A percentile compares a stretch with the other conserved stretches of the same genome.
These are phyloP conservation scores for Begonia loranthoides DNA, from an alignment of 306 rosid species.

Conservation along the genomic window DNA sequence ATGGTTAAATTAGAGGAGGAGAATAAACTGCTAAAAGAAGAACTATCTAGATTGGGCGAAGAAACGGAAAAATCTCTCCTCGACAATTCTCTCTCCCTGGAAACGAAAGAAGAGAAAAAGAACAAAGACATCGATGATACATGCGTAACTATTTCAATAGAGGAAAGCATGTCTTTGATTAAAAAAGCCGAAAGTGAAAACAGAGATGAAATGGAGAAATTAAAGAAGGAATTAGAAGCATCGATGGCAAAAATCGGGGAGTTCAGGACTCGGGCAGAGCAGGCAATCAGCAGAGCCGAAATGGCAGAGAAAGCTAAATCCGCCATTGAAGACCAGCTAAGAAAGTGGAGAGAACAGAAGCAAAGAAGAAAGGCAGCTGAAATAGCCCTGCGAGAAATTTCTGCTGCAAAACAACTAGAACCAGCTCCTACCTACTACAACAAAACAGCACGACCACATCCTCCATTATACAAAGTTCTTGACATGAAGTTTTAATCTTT, in stretches of 20 bases:
- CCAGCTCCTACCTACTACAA: slow-evolving; percentile 20
- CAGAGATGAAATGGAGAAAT: slow-evolving; percentile 27
- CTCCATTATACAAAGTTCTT: slow-evolving; percentile 40
- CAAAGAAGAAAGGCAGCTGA: slow-evolving; percentile 49
- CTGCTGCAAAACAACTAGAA: slow-evolving; percentile 21
- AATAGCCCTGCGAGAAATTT: slow-evolving; percentile 36
- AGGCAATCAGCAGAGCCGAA: slow-evolving; percentile 68
- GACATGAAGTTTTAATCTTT: slow-evolving; percentile 42
- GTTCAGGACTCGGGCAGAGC: slow-evolving; percentile 60
- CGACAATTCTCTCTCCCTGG: neutral
- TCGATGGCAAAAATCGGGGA: slow-evolving; percentile 40
- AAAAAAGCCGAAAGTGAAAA: slow-evolving; percentile 1
- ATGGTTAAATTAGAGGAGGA: slow-evolving; percentile 25
- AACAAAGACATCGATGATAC: no score
- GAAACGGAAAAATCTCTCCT: slow-evolving; percentile 11
- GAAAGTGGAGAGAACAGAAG: slow-evolving; percentile 37
- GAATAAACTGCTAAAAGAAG: slow-evolving; percentile 14
- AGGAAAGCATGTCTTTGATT: slow-evolving; percentile 20
- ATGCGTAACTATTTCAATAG: slow-evolving; percentile 15
- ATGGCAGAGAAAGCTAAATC: slow-evolving; percentile 65
- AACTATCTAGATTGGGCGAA: slow-evolving; percentile 9
- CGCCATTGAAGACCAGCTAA: slow-evolving; percentile 42
- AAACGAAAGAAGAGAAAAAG: no score
- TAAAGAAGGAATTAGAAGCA: slow-evolving; percentile 50
- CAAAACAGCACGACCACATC: neutral